phyloP scores from a whole-genome alignment of 2,329 filamentous ascomycete genomes.

The Lasiodiplodia hormozganensis region DNA sequence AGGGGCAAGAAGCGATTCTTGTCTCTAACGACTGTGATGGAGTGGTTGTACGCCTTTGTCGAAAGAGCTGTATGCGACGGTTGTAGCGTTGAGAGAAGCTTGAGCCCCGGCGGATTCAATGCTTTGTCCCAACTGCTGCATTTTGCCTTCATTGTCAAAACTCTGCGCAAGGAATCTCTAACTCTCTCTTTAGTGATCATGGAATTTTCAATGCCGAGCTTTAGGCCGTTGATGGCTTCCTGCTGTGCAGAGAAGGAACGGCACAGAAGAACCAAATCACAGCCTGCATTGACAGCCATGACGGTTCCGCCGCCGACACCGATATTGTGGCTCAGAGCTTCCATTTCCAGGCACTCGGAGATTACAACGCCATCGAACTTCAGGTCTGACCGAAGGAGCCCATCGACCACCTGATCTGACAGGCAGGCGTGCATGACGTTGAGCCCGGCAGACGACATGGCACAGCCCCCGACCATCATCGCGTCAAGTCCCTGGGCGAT shows the following conservation, averaged over 20 bases:
- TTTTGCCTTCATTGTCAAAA: conserved; percentile 79
- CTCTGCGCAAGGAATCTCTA: conserved; percentile 77
- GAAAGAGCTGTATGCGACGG: conserved; percentile 82
- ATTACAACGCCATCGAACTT: conserved; percentile 92
- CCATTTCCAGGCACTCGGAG: conserved; percentile 96
- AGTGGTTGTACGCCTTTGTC: conserved; percentile 85
- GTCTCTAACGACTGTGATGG: conserved; percentile 91
- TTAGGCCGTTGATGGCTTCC: conserved; percentile 89
- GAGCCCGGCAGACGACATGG: conserved; percentile 88
- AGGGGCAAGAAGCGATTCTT: conserved; percentile 85
- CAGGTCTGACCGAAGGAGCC: conserved; percentile 84
- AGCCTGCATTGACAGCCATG: conserved; percentile 96
- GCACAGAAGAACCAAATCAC: conserved; percentile 88
- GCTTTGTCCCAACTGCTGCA: conserved; percentile 93
- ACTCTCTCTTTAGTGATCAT: conserved; percentile 85
- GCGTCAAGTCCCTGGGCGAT: conserved; percentile 86
- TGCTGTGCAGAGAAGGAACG: conserved; percentile 87
- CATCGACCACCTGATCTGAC: conserved; percentile 91
- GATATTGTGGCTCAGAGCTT: conserved; percentile 91
- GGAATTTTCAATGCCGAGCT: conserved; percentile 86
- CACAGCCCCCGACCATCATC: conserved; percentile 95
- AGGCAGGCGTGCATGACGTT: conserved; percentile 96
- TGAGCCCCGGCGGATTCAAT: conserved; percentile 82
- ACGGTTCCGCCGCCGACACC: conserved; percentile 97
- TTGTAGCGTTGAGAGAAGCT: conserved; percentile 79